Evolutionary conservation across 1,284 basidiomycete genomes (phyloP).

Genomic region (Apiotrichum porosum): DNA sequence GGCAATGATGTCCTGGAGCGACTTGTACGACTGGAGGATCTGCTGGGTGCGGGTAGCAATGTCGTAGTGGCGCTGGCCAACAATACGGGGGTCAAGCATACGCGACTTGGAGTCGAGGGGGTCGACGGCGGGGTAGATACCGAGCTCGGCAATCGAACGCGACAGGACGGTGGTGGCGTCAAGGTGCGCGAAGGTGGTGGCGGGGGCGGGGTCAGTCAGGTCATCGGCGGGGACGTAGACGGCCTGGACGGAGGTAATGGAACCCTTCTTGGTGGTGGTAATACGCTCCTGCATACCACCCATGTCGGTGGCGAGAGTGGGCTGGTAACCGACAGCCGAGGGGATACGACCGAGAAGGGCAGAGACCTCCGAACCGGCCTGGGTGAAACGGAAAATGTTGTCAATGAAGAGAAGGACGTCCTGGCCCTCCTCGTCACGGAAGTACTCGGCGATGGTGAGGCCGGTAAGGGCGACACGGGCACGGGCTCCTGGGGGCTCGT

Average conservation of each 20-base stretch:
- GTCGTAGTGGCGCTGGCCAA: slow-evolving; percentile 86
- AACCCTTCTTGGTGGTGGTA: slow-evolving; percentile 99
- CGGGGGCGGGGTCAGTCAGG: slow-evolving; percentile 99
- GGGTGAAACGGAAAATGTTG: slow-evolving; percentile 99
- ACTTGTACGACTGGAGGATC: slow-evolving; percentile 99
- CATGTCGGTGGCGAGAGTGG: slow-evolving; percentile 98
- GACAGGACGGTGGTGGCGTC: slow-evolving; percentile 98
- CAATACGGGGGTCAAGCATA: slow-evolving; percentile 98
- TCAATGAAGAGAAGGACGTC: slow-evolving; percentile 99
- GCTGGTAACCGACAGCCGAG: slow-evolving; percentile 99
- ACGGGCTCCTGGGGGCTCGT: slow-evolving; percentile 99
- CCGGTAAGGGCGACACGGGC: slow-evolving; percentile 99
- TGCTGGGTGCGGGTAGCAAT: slow-evolving; percentile 94
- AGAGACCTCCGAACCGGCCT: slow-evolving; percentile 99
- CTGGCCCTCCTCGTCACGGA: slow-evolving; percentile 99
- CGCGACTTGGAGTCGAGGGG: slow-evolving; percentile 98
- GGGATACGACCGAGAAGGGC: slow-evolving; percentile 99
- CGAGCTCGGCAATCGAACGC: slow-evolving; percentile 97
- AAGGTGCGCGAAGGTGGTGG: slow-evolving; percentile 99
- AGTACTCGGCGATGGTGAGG: slow-evolving; percentile 98
- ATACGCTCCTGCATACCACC: slow-evolving; percentile 99
- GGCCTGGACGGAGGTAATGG: slow-evolving; percentile 98
- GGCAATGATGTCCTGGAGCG: slow-evolving; percentile 73
- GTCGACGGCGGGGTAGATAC: slow-evolving; percentile 99
- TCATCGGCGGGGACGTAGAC: slow-evolving; percentile 99